phyloP scores from a whole-genome alignment of 495 filamentous ascomycete species.

The Aspergillus campestris region DNA sequence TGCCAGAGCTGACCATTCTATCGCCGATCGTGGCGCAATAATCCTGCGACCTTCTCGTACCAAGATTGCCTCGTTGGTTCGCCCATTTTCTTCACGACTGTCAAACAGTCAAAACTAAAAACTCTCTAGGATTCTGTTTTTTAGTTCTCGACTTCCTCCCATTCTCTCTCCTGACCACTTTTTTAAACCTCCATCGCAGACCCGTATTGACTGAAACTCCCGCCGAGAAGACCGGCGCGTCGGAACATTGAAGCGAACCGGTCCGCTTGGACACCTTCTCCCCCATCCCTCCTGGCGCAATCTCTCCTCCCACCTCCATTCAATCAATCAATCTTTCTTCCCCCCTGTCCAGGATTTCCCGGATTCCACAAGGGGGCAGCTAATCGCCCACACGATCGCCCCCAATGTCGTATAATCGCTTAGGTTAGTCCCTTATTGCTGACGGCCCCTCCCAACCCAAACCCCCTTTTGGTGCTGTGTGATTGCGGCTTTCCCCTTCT shows the following conservation, averaged over 20 bases:
- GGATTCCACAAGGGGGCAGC: conserved; percentile 17
- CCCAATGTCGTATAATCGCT: conserved; percentile 56
- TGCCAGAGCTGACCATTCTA: too few relatives aligned
- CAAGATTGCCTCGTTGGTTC: too few relatives aligned
- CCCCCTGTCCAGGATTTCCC: conserved; percentile 11
- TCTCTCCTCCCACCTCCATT: conserved; percentile 13
- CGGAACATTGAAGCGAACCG: conserved; percentile 10
- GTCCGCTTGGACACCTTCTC: conserved; percentile 18
- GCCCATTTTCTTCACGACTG: too few relatives aligned
- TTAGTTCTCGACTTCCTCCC: background rate
- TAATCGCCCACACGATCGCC: conserved; percentile 12
- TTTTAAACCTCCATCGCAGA: background rate
- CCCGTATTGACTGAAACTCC: conserved; percentile 17
- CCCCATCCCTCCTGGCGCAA: conserved; percentile 28
- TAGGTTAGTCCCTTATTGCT: conserved; percentile 47
- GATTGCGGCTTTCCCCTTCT: conserved; percentile 9
- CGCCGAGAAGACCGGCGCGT: conserved; percentile 19
- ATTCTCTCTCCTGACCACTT: background rate
- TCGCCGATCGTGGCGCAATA: too few relatives aligned
- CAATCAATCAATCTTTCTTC: background rate
- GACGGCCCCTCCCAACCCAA: too few relatives aligned
- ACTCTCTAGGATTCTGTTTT: background rate
- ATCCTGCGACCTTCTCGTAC: too few relatives aligned
- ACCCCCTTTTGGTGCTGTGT: too few relatives aligned
- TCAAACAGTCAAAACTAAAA: background rate